Evolutionary conservation across 2,329 filamentous ascomycete genomes (phyloP), one percentile per base, ranked within the genome.

Genomic region (Elsinoe necatrix): DNA sequence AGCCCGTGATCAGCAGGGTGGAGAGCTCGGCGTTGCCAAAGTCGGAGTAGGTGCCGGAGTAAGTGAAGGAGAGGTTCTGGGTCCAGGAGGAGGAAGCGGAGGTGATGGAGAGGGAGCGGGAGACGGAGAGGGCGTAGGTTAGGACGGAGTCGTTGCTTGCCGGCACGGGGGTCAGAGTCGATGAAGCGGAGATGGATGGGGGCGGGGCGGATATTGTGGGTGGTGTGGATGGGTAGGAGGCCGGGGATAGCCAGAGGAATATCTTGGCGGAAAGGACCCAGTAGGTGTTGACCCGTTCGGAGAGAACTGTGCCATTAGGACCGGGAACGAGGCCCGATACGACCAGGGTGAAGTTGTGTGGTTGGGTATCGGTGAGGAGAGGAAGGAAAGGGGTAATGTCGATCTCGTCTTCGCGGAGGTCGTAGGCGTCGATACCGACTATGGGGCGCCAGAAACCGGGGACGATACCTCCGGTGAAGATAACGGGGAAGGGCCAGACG

Each of bases 201-300:
- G 61, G 58, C 0, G 76, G 70, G 58, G 70, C 37, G 57, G 63
- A 41, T 58, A 72, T 63, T 1, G 57, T 65, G 9, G 72, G 71
- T 4, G 65, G 45, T 1, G 63, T 67, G 11, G 82, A 83, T 55
- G 81, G 67, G 42, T 63, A 47, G 16, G 74, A 77, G 7, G 68
- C 71, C 5, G 68, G 66, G 62, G 85, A 82, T 0, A 85, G 75
- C 82, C 87, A 93, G n/a, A 90, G 63, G 66, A 93, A 92, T 9
- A 92, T 75, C 29, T 91, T 93, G 37, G 86, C 88, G 0, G 84
- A 86, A 2, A 93, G 78, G 14, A 86, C 78, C 89, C 88, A 93
- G 64, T 82, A 82, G 55, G 76, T 78, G n/a, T 77, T 80, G 1
- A 86, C 81, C 0, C 76, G 77, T 20, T 77, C 68, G 0, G 79